Base-by-base conservation (phyloP, 139 green algal genomes). In the Closterium sp. region DNA sequence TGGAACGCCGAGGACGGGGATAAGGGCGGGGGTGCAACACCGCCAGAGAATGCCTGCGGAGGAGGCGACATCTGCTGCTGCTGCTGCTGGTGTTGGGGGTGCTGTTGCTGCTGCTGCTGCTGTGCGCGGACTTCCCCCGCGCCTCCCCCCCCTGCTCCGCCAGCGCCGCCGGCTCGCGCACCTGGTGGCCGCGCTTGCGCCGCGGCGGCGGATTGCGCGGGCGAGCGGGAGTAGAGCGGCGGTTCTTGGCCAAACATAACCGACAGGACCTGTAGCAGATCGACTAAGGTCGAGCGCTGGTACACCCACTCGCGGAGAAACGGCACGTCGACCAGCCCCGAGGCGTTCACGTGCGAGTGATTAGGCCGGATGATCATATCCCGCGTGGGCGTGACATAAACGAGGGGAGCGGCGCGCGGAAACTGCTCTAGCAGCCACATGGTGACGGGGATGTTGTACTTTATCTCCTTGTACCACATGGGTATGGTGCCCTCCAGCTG, bases 371-470 rank as follows among this genome's bases (percentile, higher is more conserved):
- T 98, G 91, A 99, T 95, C 97, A 99, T 99, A 90, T 97, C 95
- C 0, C 93, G 87, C 0, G 96, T 98, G 28, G 97, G 97, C 9
- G 93, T 95, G 30, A 99, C 97, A 55, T 97, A 99, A 4, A 95
- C 91, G 12, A 97, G 92, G 2, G 97, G 97, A 0, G 96, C 19
- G 2, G 90, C 38, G 31, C 91, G 88, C 1, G 97, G 97, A 94
- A 97, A 99, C 1, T 81, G 84, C 91, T 98, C 97, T 2, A 95
- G 90, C 31, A 99, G 94, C 96, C 96, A 99, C 2, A 98, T 86
- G 0, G 93, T 92, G 35, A 98, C 92, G 0, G 97, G 97, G n/a
- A 99, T 97, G 96, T 99, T 98, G 95, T 99, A 99, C 89, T 97
- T 97, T 38, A 92, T 91, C 25, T 93, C 95, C 94, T 96, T 95